Evolutionary conservation across 139 green algal genomes (phyloP), one percentile per base, ranked within the genome.

Genomic region (Desmodesmus armatus): DNA sequence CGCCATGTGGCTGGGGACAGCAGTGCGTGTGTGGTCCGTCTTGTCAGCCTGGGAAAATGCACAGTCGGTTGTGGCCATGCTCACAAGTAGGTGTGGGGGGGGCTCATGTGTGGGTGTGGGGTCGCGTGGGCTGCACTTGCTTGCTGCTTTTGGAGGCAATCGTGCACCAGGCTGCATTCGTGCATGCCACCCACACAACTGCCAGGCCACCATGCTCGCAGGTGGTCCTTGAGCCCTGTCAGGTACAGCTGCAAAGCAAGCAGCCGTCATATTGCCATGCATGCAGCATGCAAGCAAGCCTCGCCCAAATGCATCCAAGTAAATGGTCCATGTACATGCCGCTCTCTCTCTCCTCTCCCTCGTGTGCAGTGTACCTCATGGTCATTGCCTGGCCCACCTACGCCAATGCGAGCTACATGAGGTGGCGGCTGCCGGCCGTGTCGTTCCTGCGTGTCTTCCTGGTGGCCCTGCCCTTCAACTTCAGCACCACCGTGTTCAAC

Each of bases 381-480:
- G 6, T 67, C 2, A n/a, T 81, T 1, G 74, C 74, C 2, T 81
- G 74, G 74, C 74, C 74, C 1, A 66, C n/a, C 2, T 47, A 15
- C 9, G 27, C 31, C 3, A 25, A 25, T 47, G 31, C 2, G 17
- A 67, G 74, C 51, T 81, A 81, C 74, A n/a, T 29, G 9, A 5
- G 29, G 44, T 81, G 74, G 74, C 47, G 74, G 13, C 1, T 67
- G 49, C 74, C 74, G 3, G 74, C 33, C 7, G 6, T 81, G 47
- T 43, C 74, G 2, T 66, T 81, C 49, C 13, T 69, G 33, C 74
- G 49, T 29, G 31, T 69, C 17, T 81, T 47, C 47, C 49, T 81
- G 4, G 5, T 81, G 3, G 74, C 74, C 5, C 74, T 81, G 74
- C 74, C 74, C 27, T 81, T 81, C 74, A 81, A 81, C 49, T 81